These are phyloP conservation scores for Tolypocladium album DNA, from an alignment of 2,329 filamentous ascomycete species.

Conservation along the genomic window DNA sequence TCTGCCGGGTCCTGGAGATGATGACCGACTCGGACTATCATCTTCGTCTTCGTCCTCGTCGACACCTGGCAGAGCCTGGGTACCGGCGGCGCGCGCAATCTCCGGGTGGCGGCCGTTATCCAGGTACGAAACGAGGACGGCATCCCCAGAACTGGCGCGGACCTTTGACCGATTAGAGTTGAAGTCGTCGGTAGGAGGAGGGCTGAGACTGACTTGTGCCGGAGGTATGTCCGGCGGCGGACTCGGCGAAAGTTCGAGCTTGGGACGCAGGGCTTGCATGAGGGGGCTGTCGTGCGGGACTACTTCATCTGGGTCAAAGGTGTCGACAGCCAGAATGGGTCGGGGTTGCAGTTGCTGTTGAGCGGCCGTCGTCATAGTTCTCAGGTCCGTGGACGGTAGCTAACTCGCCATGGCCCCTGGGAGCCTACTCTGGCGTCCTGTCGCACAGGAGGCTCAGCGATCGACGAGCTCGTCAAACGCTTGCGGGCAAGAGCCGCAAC, in stretches of 20 bases:
- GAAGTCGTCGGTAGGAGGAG: slow-evolving; percentile 21
- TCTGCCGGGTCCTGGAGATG: not conserved
- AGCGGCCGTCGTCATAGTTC: slow-evolving; percentile 29
- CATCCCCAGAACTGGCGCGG: slow-evolving; percentile 49
- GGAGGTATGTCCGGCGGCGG: slow-evolving; percentile 24
- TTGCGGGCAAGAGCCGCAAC: not conserved
- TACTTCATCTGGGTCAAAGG: slow-evolving; percentile 34
- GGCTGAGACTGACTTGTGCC: slow-evolving; percentile 22
- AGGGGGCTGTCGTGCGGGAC: slow-evolving; percentile 28
- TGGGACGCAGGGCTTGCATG: slow-evolving; percentile 22
- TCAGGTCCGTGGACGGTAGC: slow-evolving; percentile 15
- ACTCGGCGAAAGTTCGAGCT: slow-evolving; percentile 19
- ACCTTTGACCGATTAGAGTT: slow-evolving; percentile 43
- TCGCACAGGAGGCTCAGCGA: not conserved
- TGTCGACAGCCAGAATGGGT: slow-evolving; percentile 17
- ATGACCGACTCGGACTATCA: not conserved
- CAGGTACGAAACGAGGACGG: slow-evolving; percentile 56
- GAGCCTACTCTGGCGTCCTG: not conserved
- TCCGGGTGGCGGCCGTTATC: slow-evolving; percentile 53
- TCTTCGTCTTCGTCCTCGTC: slow-evolving; percentile 30
- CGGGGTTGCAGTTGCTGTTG: slow-evolving; percentile 20
- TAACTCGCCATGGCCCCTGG: slow-evolving; percentile 23
- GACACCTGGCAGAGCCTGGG: slow-evolving; percentile 38
- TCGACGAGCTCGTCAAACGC: not conserved
- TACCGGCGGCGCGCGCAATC: slow-evolving; percentile 47